These are phyloP conservation scores for Heterobasidion parviporum DNA, from an alignment of 1,284 basidiomycete genomes.

Conservation along the genomic window DNA sequence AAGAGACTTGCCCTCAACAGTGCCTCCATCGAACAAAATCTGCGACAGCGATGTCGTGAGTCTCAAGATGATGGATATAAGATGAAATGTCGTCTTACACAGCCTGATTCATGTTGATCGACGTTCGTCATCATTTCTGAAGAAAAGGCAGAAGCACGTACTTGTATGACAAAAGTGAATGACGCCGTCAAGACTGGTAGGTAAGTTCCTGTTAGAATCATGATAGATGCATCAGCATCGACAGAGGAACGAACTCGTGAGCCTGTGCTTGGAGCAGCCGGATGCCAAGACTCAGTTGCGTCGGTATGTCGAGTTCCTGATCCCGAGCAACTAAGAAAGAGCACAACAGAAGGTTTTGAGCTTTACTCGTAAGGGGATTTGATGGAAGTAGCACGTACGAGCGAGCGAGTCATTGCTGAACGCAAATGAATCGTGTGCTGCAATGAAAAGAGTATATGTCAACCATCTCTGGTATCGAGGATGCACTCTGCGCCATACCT, in stretches of 20 bases:
- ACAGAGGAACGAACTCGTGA: slow-evolving; percentile 28
- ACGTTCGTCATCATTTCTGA: background rate
- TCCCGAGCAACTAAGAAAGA: slow-evolving; percentile 39
- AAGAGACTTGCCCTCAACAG: slow-evolving; percentile 26
- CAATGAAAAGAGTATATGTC: background rate
- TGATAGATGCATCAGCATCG: background rate
- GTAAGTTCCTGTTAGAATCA: slow-evolving; percentile 10
- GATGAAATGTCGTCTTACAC: slow-evolving; percentile 10
- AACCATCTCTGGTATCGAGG: background rate
- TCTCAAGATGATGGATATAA: slow-evolving; percentile 5
- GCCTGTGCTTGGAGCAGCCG: slow-evolving; percentile 69
- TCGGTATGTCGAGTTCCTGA: slow-evolving; percentile 50
- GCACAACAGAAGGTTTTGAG: too few relatives aligned
- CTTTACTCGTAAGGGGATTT: too few relatives aligned
- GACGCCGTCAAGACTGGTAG: slow-evolving; percentile 16
- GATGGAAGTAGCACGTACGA: slow-evolving; percentile 23
- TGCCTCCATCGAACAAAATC: slow-evolving; percentile 56
- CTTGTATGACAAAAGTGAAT: slow-evolving; percentile 66
- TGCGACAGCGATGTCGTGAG: slow-evolving; percentile 10
- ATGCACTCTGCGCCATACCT: slow-evolving; percentile 7
- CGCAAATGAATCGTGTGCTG: slow-evolving; percentile 63
- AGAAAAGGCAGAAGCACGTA: slow-evolving; percentile 22
- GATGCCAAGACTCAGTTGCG: slow-evolving; percentile 60
- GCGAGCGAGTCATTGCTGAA: slow-evolving; percentile 41
- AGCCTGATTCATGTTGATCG: slow-evolving; percentile 9